Evolutionary conservation across 2,329 filamentous ascomycete genomes (phyloP), one percentile per base, ranked within the genome.

Genomic region (Stenocarpella maydis): DNA sequence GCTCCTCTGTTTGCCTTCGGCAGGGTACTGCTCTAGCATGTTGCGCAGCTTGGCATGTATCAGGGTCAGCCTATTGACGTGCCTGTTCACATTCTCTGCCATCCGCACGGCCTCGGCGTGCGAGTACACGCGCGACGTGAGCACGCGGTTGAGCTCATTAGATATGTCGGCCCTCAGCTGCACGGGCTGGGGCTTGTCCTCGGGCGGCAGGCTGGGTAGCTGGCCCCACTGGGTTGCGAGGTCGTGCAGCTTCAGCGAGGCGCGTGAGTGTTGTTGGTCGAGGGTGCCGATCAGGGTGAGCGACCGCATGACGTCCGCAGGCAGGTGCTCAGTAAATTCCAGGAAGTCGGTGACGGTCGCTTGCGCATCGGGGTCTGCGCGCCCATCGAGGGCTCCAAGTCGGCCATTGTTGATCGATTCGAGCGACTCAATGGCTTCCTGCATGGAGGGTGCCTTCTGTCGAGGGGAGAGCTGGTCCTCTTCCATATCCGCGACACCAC

Each of bases 301-400:
- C 28, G 90, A 91, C 69, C 90, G 87, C 71, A 86, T 82, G 74
- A 92, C 86, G 76, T 92, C 90, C 63, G 89, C 87, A 14, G 90
- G 89, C 1, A 92, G 85, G 78, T 91, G 90, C 77, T 92, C 90
- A 74, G 88, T 91, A 73, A 89, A 90, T 76, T 91, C 89, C 77
- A 91, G 86, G 76, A 91, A 91, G 78, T 91, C 89, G 70, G 88
- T 90, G 21, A 91, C 86, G n/a, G 89, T 91, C 8, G 90, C 88
- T 74, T 91, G 88, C 31, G 88, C 88, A 80, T 92, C 90, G 7
- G 89, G 89, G 72, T 91, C 89, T 65, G 85, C 83, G 73, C 86
- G 86, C 76, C 86, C 81, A 69, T 83, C 82, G 71, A 87, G 81
- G 1, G 83, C 78, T 68, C 80, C 80, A 68, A 85, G 79, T 6